phyloP scores from a whole-genome alignment of 108 stramenopile species.

The Cyclotella atomus region DNA sequence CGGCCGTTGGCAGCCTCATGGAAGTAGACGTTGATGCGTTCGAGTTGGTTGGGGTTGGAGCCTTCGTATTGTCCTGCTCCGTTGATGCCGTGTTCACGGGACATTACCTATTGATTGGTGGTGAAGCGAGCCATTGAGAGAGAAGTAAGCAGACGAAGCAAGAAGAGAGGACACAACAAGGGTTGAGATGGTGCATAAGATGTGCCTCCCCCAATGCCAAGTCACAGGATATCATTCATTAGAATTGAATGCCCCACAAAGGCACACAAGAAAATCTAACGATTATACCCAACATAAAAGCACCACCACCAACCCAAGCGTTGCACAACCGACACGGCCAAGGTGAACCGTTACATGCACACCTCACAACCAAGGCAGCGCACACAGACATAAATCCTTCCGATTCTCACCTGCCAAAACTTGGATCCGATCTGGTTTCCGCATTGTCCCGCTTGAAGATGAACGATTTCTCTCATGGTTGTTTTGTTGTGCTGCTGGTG shows the following conservation, averaged over 20 bases:
- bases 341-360: neutral
- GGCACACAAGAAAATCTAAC: no score
- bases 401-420: constrained; percentile 88
- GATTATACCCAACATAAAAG: no score
- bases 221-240: no score
- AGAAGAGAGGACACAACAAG: neutral
- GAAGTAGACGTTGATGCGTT: constrained; percentile 89
- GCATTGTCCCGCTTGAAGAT: constrained; percentile 98
- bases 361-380: neutral
- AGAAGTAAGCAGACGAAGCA: neutral
- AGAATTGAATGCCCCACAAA: no score
- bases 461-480: constrained; percentile 98
- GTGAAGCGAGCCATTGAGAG: no score
- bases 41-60: constrained; percentile 78
- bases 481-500: constrained; percentile 6
- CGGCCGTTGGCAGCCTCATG: constrained; percentile 79
- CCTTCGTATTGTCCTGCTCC: constrained; percentile 58
- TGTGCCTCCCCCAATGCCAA: no score
- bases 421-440: constrained; percentile 98
- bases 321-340: neutral
- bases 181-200: no score
- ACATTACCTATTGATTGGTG: constrained; percentile 61
- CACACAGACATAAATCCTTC: constrained; percentile 20
- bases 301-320: no score
- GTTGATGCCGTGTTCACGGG: constrained; percentile 84